These are phyloP conservation scores for Ascochyta koolunga DNA, from an alignment of 2,329 filamentous ascomycete species.

Conservation along the genomic window DNA sequence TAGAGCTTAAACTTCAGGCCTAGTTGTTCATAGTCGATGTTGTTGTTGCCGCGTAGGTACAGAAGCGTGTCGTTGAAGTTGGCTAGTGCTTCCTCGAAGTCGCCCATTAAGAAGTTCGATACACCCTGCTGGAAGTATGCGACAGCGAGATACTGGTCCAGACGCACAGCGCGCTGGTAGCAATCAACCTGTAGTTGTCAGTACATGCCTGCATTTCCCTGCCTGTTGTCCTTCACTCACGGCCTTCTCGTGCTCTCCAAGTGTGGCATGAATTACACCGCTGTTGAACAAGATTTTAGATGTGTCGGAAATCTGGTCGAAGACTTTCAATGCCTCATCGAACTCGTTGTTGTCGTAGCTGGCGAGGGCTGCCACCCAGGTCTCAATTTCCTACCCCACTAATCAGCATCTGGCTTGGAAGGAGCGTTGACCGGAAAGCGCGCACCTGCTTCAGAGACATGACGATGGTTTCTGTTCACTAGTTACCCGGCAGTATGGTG, in stretches of 20 bases:
- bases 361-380: conserved; percentile 89
- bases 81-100: conserved; percentile 94
- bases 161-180: conserved; percentile 86
- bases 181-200: conserved; percentile 74
- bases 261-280: conserved; percentile 94
- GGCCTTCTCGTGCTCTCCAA: conserved; percentile 94
- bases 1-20: conserved; percentile 95
- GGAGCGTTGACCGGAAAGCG: conserved; percentile 17
- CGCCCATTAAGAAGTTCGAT: conserved; percentile 94
- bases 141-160: conserved; percentile 95
- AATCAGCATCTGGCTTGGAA: conserved; percentile 35
- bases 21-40: conserved; percentile 97
- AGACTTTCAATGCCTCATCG: conserved; percentile 82
- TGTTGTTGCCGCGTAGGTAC: conserved; percentile 92
- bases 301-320: conserved; percentile 88
- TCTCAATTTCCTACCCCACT: conserved; percentile 85
- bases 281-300: conserved; percentile 99
- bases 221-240: conserved; percentile 60
- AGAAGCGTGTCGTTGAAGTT: conserved; percentile 98
- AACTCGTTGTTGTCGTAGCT: conserved; percentile 98
- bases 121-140: conserved; percentile 99
- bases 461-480: conserved; percentile 39
- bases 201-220: conserved; percentile 16
- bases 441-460: conserved; percentile 59
- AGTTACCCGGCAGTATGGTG: conserved; percentile 50